A percentile compares a stretch with the other conserved stretches of the same genome.
phyloP scores from a whole-genome alignment of 306 rosid genomes.

The Canavalia ensiformis region DNA sequence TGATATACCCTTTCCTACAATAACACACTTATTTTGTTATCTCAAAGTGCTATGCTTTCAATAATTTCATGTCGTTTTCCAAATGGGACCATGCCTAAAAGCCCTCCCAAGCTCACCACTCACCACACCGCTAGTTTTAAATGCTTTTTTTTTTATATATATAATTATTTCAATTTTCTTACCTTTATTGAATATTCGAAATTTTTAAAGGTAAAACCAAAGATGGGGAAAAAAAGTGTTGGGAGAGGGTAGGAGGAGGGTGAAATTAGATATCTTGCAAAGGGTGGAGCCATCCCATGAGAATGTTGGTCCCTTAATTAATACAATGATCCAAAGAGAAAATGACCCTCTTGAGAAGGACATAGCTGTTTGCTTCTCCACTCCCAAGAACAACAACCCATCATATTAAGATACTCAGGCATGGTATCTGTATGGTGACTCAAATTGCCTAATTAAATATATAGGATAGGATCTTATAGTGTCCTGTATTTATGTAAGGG shows the following conservation, averaged over 20 bases:
- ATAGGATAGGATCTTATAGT: slow-evolving; percentile 26
- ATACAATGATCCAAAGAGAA: slow-evolving; percentile 50
- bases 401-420: slow-evolving; percentile 44
- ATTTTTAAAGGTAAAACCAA: slow-evolving; percentile 25
- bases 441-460: slow-evolving; percentile 38
- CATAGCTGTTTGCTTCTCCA: slow-evolving; percentile 58
- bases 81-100: slow-evolving; percentile 53
- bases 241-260: neutral
- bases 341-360: slow-evolving; percentile 73
- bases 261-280: slow-evolving; percentile 36
- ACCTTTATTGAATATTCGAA: slow-evolving; percentile 13
- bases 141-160: neutral
- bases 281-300: slow-evolving; percentile 64
- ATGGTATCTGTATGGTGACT: slow-evolving; percentile 18
- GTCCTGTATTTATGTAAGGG: slow-evolving; percentile 7
- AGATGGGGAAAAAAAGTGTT: neutral
- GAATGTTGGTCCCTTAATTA: slow-evolving; percentile 76
- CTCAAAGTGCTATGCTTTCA: slow-evolving; percentile 54
- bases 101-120: slow-evolving; percentile 50
- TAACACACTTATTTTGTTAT: slow-evolving; percentile 45
- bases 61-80: slow-evolving; percentile 75
- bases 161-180: neutral
- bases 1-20: slow-evolving; percentile 35
- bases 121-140: slow-evolving; percentile 50
- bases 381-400: slow-evolving; percentile 53